These are phyloP conservation scores for Arachis hypogaea DNA, from an alignment of 306 rosid species.

Conservation along the genomic window DNA sequence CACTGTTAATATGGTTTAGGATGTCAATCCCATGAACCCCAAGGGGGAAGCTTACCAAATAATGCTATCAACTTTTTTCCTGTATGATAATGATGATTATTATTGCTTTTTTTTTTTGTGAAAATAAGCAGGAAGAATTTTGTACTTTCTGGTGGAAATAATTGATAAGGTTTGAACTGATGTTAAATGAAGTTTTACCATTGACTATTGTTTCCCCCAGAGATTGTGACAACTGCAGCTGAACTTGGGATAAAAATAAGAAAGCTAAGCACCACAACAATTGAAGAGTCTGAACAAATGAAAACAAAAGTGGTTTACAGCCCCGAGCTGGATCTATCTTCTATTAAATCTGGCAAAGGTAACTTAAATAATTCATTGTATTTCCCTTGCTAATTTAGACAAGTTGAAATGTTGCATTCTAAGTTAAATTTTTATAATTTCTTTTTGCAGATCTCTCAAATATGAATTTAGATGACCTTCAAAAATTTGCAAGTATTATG, in stretches of 20 bases:
- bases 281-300: slow-evolving; percentile 48
- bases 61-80: slow-evolving; percentile 13
- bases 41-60: slow-evolving; percentile 17
- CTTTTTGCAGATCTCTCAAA: slow-evolving; percentile 63
- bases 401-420: slow-evolving; percentile 13
- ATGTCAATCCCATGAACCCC: slow-evolving; percentile 17
- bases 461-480: slow-evolving; percentile 50
- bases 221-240: slow-evolving; percentile 59
- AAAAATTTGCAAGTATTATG: slow-evolving; percentile 43
- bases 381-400: slow-evolving; percentile 25
- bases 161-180: slow-evolving; percentile 6
- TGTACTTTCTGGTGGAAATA: slow-evolving; percentile 9
- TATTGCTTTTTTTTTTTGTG: not conserved
- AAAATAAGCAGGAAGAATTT: slow-evolving; percentile 9
- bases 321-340: slow-evolving; percentile 41
- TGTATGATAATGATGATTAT: too few species aligned
- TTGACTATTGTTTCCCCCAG: slow-evolving; percentile 44
- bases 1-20: not conserved
- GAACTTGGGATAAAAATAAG: slow-evolving; percentile 57
- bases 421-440: not conserved
- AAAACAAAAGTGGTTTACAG: slow-evolving; percentile 44
- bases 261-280: slow-evolving; percentile 42
- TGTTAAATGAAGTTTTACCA: too few species aligned
- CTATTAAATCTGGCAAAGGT: slow-evolving; percentile 48
- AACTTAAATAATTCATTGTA: slow-evolving; percentile 26